Percentiles rank a stretch among this genome's conserved stretches.
phyloP scores from a whole-genome alignment of 192 early-diverging fungal genomes.

The Hyaloraphidium curvatum region DNA sequence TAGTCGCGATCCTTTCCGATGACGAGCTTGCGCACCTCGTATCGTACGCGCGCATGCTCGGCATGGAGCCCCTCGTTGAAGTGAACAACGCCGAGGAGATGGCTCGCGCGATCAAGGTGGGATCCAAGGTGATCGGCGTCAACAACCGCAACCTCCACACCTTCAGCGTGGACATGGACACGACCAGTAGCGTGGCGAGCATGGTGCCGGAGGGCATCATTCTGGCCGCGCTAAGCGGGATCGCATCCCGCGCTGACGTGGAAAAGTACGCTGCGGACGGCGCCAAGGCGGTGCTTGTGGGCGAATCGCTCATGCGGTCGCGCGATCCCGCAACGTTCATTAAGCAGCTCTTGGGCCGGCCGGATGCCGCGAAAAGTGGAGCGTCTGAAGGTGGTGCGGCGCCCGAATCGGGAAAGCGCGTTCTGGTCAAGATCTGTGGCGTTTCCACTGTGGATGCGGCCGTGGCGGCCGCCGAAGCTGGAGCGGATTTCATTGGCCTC shows the following conservation, averaged over 20 bases:
- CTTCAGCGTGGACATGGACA: slow-evolving; percentile 83
- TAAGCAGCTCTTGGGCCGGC: slow-evolving; percentile 31
- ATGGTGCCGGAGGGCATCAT: slow-evolving; percentile 57
- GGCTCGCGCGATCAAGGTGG: slow-evolving; percentile 57
- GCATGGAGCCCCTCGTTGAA: slow-evolving; percentile 98
- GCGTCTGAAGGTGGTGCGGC: slow-evolving; percentile 6
- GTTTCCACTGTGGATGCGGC: slow-evolving; percentile 67
- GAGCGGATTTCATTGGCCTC: slow-evolving; percentile 83
- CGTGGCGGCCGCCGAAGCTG: slow-evolving; percentile 42
- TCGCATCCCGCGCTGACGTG: slow-evolving; percentile 62
- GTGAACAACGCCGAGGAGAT: slow-evolving; percentile 86
- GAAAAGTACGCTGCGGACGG: slow-evolving; percentile 55
- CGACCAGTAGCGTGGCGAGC: slow-evolving; percentile 54
- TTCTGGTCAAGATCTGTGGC: slow-evolving; percentile 86
- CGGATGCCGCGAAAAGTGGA: neutral
- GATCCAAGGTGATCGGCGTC: slow-evolving; percentile 81
- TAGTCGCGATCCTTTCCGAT: slow-evolving; percentile 78
- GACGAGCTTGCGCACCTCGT: slow-evolving; percentile 47
- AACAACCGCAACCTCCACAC: slow-evolving; percentile 97
- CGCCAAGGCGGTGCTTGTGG: slow-evolving; percentile 69
- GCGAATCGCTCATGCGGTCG: slow-evolving; percentile 85
- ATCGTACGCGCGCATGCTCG: slow-evolving; percentile 48
- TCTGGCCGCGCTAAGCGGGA: slow-evolving; percentile 81
- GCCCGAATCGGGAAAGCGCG: slow-evolving; percentile 7
- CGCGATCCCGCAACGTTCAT: slow-evolving; percentile 59